phyloP scores from a whole-genome alignment of 139 green algal genomes.

The Chlamydomonas sp. region DNA sequence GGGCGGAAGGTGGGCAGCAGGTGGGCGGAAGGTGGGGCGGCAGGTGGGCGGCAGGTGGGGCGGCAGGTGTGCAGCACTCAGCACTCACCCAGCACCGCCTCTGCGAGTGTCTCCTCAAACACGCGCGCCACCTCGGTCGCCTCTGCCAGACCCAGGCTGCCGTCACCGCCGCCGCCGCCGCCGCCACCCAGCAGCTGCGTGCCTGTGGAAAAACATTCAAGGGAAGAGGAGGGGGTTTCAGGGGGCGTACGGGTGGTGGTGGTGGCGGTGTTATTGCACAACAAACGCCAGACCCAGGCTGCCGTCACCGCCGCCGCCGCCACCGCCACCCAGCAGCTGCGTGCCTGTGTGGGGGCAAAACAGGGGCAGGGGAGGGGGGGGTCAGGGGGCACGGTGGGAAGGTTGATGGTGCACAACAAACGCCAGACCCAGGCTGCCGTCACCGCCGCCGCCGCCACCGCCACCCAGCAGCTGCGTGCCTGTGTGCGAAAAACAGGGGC shows the following conservation, averaged over 20 bases:
- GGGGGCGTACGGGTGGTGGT: too few species aligned
- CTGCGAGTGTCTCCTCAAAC: slow-evolving; percentile 85
- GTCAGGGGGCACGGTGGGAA: too few species aligned
- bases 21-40: neutral
- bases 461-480: slow-evolving; percentile 11
- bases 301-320: neutral
- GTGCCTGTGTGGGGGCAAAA: too few species aligned
- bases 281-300: slow-evolving; percentile 8
- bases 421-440: slow-evolving; percentile 7
- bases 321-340: slow-evolving; percentile 10
- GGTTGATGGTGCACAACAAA: too few species aligned
- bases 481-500: too few species aligned
- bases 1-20: neutral
- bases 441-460: slow-evolving; percentile 1
- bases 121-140: slow-evolving; percentile 67
- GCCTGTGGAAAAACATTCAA: too few species aligned
- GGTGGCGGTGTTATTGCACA: too few species aligned
- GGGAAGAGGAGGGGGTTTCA: too few species aligned
- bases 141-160: slow-evolving; percentile 14
- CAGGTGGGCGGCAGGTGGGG: neutral
- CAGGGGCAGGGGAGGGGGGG: too few species aligned
- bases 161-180: neutral
- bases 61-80: neutral
- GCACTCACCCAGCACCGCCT: slow-evolving; percentile 64
- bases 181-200: slow-evolving; percentile 14